phyloP scores from a whole-genome alignment of 164 flowering plant genomes.

The Magnolia sinica region DNA sequence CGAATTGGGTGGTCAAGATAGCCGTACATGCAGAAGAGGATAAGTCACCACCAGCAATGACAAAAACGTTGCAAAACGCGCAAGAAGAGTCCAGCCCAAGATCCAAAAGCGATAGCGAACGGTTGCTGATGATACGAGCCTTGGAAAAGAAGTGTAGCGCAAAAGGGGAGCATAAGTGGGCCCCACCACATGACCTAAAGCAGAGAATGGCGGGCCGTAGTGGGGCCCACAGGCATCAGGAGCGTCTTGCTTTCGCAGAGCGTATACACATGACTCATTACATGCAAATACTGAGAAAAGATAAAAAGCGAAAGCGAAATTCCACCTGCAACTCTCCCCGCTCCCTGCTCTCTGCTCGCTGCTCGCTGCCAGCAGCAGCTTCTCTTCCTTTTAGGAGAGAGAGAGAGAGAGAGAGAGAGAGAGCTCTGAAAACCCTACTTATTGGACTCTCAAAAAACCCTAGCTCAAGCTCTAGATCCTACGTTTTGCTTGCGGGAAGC shows the following conservation, averaged over 20 bases:
- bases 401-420: slow-evolving; percentile 4
- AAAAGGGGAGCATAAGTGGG: slow-evolving; percentile 27
- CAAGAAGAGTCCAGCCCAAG: not conserved
- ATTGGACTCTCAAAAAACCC: slow-evolving; percentile 3
- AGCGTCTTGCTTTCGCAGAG: slow-evolving; percentile 11
- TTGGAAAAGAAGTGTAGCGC: slow-evolving; percentile 26
- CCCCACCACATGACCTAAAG: slow-evolving; percentile 9
- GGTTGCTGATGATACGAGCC: not conserved
- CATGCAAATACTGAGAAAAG: not conserved
- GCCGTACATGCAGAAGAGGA: too few species aligned
- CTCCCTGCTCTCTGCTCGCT: not conserved
- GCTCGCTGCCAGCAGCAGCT: not conserved
- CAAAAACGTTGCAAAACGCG: too few species aligned
- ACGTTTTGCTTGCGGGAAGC: not conserved
- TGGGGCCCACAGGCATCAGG: slow-evolving; percentile 5
- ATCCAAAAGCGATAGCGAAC: not conserved
- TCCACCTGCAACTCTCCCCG: not conserved
- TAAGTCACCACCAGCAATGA: too few species aligned
- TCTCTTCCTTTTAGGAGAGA: not conserved
- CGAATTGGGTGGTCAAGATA: too few species aligned
- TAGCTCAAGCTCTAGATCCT: not conserved
- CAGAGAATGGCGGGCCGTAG: not conserved
- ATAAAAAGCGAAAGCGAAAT: slow-evolving; percentile 11
- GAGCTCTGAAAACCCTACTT: not conserved
- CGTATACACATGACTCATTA: not conserved